These are phyloP conservation scores for Leccinellum rugosiceps DNA, from an alignment of 768 basidiomycete species.

Conservation along the genomic window DNA sequence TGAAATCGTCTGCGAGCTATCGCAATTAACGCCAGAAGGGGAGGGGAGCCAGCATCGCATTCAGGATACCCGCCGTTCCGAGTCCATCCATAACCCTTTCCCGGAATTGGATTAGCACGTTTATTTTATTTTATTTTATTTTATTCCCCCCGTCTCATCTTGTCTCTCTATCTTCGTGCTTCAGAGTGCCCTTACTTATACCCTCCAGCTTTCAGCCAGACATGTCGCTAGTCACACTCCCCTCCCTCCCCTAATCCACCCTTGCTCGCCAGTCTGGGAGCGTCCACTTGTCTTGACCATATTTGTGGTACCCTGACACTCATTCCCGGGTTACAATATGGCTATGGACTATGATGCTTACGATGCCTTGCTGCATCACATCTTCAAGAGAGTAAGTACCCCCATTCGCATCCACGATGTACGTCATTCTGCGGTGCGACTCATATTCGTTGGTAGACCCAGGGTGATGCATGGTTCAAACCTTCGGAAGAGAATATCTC, in stretches of 20 bases:
- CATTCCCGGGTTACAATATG: slow-evolving; percentile 12
- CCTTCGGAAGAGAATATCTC: slow-evolving; percentile 79
- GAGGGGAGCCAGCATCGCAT: slow-evolving; percentile 1
- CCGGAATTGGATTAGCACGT: slow-evolving; percentile 6
- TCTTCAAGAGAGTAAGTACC: slow-evolving; percentile 64
- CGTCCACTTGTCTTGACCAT: neutral
- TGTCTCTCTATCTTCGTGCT: neutral
- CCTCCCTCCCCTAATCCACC: neutral
- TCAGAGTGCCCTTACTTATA: slow-evolving; percentile 22
- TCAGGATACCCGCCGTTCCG: slow-evolving; percentile 2
- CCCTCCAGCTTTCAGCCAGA: neutral
- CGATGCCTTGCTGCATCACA: slow-evolving; percentile 76
- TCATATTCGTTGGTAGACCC: slow-evolving; percentile 47
- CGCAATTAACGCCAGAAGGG: slow-evolving; percentile 21
- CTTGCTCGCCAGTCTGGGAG: neutral
- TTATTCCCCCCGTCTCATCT: neutral
- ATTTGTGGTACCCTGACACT: neutral
- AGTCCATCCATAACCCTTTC: neutral
- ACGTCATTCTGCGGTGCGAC: neutral
- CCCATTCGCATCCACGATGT: neutral
- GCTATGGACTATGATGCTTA: slow-evolving; percentile 65
- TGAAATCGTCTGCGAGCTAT: slow-evolving; percentile 6
- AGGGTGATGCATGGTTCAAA: slow-evolving; percentile 84
- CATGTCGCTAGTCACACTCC: neutral
- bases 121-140: neutral